Base-by-base conservation (phyloP, 2,329 filamentous ascomycete species). In the Alternaria ventricosa region DNA sequence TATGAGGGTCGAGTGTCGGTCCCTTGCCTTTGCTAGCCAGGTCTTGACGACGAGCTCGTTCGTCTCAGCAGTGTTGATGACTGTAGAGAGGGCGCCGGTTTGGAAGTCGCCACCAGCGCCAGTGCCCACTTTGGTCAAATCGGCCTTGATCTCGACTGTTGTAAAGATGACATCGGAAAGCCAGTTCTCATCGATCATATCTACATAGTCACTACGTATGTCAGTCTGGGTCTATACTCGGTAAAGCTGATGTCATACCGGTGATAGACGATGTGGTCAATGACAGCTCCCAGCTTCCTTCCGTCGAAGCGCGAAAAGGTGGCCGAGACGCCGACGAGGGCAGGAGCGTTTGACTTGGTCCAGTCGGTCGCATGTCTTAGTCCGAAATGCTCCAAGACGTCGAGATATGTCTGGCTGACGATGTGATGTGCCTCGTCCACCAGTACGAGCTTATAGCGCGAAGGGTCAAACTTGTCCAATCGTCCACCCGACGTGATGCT, bases 351-450 rank as follows among this genome's bases (percentile, higher is more conserved):
- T 76, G 79, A 50, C 1, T 43, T 46, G 11, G 10, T 70, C 76
- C 74, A 77, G 76, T 80, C 60, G 70, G 79, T 67, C 82, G 81
- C 72, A 58, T 88, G 80, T 12, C 84, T 83, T 67, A 97, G 85
- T 0, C 90, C 88, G 77, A 99, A 97, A 78, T 98, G 89, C n/a
- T 86, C 83, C 51, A 99, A 83, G 0, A 89, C 86, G 45, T 87
- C 86, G 65, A 96, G 84, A 75, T 98, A 98, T 8, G 89, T 89
- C 2, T 88, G 86, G 1, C 96, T 92, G 47, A 97, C 94, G 57
- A 98, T 97, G 79, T 99, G 96, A 78, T 99, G 96, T 5, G 95
- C 96, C 81, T 99, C 96, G 69, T 99, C 96, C 5, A 99, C 95
- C 3, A 99, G 86, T 0, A 99, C 83, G 0, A 99, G 87, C 80